Evolutionary conservation across 2,329 filamentous ascomycete genomes (phyloP).

Genomic region (Ophiocordyceps robertsii): DNA sequence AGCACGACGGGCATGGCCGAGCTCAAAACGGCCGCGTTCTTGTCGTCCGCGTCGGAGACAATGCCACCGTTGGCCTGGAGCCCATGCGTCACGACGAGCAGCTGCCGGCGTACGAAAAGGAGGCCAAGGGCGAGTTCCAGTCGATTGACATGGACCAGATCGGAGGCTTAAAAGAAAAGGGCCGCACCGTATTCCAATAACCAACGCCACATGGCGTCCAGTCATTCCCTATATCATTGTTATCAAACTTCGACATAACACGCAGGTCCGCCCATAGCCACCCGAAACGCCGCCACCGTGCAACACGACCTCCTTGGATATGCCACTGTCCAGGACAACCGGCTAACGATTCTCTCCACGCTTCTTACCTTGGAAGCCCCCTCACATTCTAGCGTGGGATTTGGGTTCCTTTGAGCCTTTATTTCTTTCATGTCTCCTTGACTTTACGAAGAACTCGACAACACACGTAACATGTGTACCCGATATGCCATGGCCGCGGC

Average conservation of each 20-base stretch:
- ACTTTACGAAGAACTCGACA: background rate
- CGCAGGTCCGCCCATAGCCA: background rate
- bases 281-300: background rate
- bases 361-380: background rate
- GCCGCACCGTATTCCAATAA: conserved; percentile 28
- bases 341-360: background rate
- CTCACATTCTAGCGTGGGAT: background rate
- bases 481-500: no score
- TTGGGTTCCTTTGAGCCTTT: background rate
- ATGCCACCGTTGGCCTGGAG: conserved; percentile 72
- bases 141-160: conserved; percentile 91
- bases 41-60: conserved; percentile 81
- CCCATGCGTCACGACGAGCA: conserved; percentile 68
- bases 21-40: conserved; percentile 78
- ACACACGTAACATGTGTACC: background rate
- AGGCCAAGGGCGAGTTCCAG: conserved; percentile 68
- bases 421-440: background rate
- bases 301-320: background rate
- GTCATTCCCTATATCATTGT: background rate
- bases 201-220: background rate
- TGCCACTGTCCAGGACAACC: background rate
- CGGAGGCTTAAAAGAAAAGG: conserved; percentile 88
- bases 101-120: conserved; percentile 81
- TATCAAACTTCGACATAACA: background rate
- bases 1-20: conserved; percentile 76